phyloP scores from a whole-genome alignment of 257 asterid genomes.

The Sherardia arvensis region DNA sequence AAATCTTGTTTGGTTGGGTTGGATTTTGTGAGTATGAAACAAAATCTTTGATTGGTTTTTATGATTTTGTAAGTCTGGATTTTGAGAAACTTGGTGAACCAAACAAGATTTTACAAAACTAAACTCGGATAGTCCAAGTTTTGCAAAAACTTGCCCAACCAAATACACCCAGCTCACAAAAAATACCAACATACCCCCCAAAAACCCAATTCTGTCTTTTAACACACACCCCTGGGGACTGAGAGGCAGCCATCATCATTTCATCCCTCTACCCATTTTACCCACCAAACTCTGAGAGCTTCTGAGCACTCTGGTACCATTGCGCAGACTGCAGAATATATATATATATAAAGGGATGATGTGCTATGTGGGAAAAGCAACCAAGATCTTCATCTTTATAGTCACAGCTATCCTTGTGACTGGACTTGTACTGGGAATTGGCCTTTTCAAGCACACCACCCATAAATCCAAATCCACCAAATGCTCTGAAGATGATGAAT shows the following conservation, averaged over 20 bases:
- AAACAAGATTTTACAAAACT: too few species aligned
- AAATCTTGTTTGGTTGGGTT: too few species aligned
- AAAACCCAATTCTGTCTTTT: not conserved
- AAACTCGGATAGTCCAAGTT: too few species aligned
- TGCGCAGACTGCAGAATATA: too few species aligned
- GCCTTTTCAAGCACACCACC: slow-evolving; percentile 28
- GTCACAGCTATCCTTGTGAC: slow-evolving; percentile 43
- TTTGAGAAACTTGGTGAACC: too few species aligned
- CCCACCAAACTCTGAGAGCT: slow-evolving; percentile 7
- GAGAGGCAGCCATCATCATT: slow-evolving; percentile 1
- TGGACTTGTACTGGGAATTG: slow-evolving; percentile 57
- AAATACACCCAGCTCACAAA: not conserved
- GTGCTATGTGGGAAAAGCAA: slow-evolving; percentile 89
- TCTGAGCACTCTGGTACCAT: not conserved
- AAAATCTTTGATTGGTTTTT: too few species aligned
- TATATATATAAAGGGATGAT: slow-evolving; percentile 17
- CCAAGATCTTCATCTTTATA: slow-evolving; percentile 90
- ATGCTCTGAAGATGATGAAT: slow-evolving; percentile 27
- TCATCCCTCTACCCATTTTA: not conserved
- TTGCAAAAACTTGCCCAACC: too few species aligned
- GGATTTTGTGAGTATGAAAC: too few species aligned
- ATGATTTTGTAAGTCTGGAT: too few species aligned
- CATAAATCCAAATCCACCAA: slow-evolving; percentile 16
- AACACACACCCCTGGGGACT: not conserved
- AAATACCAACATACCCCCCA: not conserved